Evolutionary conservation across 768 basidiomycete species (phyloP), one percentile per base, ranked within the genome.

Genomic region (Tylopilus sp.): DNA sequence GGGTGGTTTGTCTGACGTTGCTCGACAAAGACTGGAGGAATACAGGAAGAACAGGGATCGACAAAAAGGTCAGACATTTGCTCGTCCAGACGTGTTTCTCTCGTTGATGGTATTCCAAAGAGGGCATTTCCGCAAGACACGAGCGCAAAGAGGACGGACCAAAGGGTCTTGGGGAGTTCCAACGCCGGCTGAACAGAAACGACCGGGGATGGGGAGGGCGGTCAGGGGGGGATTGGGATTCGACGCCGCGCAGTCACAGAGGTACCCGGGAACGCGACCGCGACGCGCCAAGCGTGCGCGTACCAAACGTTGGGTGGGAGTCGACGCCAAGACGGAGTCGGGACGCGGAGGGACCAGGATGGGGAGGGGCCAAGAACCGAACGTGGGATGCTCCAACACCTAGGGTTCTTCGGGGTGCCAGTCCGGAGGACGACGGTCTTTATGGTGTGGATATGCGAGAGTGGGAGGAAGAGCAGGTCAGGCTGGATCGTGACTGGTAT

Each of bases 381-480:
- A 73, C 77, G 55, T 92, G 91, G 91, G 91, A 93, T 72, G 89
- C 91, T 8, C 89, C 89, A 1, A 93, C 91, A 0, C 91, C 91
- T 6, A 78, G 87, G 42, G 76, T 75, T 42, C 77, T 78, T 2
- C 75, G 89, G 60, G 85, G 80, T 4, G 81, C 76, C 0, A 89
- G 87, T 57, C 84, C 85, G 7, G 87, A 89, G 42, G 86, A 85
- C 29, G 85, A 81, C 46, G 80, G 73, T 24, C 78, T 80, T 14
- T 70, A 82, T 19, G 83, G 80, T 9, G 69, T 95, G 26, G 89
- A 94, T 65, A 77, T 81, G 40, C 78, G 89, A 45, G 96, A 97
- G 63, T 99, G 96, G 97, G 97, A 98, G 69, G 96, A 98, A 63
- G 97, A 98, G 68, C 93, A 97, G 68, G 79, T 93, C 13, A 79